Conservation (phyloP, 345 rosid genomes). For the Melaleuca quinquenervia region DNA sequence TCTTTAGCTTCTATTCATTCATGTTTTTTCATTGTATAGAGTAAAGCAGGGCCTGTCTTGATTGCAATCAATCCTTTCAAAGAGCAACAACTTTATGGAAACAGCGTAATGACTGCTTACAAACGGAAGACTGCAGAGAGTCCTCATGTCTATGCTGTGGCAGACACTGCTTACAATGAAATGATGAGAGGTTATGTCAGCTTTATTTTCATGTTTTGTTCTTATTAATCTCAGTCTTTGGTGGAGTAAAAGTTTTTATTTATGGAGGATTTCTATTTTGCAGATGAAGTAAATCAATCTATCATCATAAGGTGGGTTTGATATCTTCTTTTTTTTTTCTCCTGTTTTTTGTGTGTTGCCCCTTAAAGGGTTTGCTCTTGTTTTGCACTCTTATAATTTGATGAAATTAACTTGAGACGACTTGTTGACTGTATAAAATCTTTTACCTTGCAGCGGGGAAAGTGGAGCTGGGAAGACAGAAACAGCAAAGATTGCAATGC, state of each 20-base stretch:
- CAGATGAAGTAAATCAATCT: constrained; percentile 85
- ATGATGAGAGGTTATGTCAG: constrained; percentile 82
- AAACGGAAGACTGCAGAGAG: constrained; percentile 44
- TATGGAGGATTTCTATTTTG: constrained; percentile 3
- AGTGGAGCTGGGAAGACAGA: constrained; percentile 99
- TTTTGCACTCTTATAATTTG: not conserved
- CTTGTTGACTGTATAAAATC: not conserved
- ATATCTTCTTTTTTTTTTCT: not conserved
- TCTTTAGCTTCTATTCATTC: constrained; percentile 1
- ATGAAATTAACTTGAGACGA: not conserved
- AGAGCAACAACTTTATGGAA: constrained; percentile 51
- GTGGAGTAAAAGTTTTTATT: not conserved
- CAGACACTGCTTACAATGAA: constrained; percentile 72
- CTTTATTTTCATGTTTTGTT: not conserved
- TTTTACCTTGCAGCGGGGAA: constrained; percentile 62
- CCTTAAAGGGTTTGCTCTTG: not conserved
- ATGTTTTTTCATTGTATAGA: constrained; percentile 23
- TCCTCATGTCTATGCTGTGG: constrained; percentile 81
- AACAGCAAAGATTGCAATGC: constrained; percentile 89
- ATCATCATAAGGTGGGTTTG: constrained; percentile 76
- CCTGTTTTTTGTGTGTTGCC: not conserved
- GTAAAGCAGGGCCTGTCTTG: constrained; percentile 90
- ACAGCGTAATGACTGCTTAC: constrained; percentile 42
- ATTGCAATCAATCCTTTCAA: constrained; percentile 89
- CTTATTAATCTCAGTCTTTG: not conserved